Percentiles rank a stretch among this genome's conserved stretches.
Conservation (phyloP, 2,329 filamentous ascomycete species). For the Ophiostoma ulmi region DNA sequence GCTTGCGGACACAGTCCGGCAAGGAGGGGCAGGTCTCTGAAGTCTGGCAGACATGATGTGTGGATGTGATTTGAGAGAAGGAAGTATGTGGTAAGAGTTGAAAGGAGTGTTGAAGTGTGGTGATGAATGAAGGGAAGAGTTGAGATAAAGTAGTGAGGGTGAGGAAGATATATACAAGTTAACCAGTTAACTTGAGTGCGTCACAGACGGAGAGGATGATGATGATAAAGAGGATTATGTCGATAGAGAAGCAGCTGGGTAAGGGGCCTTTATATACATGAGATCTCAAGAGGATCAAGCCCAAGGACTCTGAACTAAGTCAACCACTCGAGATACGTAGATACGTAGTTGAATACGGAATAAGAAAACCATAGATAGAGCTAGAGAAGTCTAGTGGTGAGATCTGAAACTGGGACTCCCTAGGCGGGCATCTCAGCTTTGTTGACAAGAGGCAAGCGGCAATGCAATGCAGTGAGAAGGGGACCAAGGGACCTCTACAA, state of each 20-base stretch:
- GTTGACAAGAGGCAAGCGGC: neutral
- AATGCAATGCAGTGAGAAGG: neutral
- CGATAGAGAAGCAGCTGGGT: neutral
- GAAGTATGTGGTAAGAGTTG: neutral
- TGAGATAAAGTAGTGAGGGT: neutral
- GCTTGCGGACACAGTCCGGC: slow-evolving; percentile 31
- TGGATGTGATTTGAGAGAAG: neutral
- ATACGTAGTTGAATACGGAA: slow-evolving; percentile 7
- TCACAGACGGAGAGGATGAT: slow-evolving; percentile 10
- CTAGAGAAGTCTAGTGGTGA: slow-evolving; percentile 12
- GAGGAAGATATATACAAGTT: slow-evolving; percentile 1
- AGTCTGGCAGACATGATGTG: slow-evolving; percentile 29
- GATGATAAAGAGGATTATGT: neutral
- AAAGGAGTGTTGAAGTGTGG: neutral
- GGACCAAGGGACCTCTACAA: neutral
- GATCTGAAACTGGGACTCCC: slow-evolving; percentile 13
- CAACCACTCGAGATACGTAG: slow-evolving; percentile 1
- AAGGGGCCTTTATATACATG: slow-evolving; percentile 10
- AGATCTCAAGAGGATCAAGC: neutral
- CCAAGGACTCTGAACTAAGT: neutral
- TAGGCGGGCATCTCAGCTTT: neutral
- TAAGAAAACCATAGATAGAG: slow-evolving; percentile 2
- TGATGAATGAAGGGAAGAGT: neutral
- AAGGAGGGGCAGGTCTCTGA: slow-evolving; percentile 31
- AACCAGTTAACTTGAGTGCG: slow-evolving; percentile 12